A percentile compares a stretch with the other conserved stretches of the same genome.
phyloP scores from a whole-genome alignment of 2,329 filamentous ascomycete species.

The Stagonosporopsis tanaceti region DNA sequence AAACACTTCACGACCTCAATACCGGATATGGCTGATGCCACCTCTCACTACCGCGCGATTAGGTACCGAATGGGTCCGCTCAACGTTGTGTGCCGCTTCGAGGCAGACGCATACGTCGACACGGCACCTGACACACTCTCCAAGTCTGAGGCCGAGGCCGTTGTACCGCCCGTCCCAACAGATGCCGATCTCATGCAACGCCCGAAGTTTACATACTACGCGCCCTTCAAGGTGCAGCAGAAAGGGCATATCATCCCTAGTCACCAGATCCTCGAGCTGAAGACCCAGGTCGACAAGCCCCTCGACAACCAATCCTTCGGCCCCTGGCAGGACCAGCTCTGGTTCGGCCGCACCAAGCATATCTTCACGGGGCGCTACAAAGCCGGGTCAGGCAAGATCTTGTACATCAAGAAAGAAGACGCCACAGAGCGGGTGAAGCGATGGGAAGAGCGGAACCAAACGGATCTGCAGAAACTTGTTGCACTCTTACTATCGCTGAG shows the following conservation, averaged over 20 bases:
- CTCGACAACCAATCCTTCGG: conserved; percentile 10
- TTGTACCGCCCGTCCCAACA: background rate
- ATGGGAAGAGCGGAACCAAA: conserved; percentile 37
- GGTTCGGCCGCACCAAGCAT: conserved; percentile 42
- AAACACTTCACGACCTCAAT: conserved; percentile 32
- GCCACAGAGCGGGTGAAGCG: conserved; percentile 24
- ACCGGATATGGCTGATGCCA: conserved; percentile 36
- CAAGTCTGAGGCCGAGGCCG: conserved; percentile 12
- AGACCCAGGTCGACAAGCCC: conserved; percentile 29
- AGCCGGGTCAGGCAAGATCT: conserved; percentile 20
- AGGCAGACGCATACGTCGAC: conserved; percentile 41
- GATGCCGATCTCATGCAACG: conserved; percentile 12
- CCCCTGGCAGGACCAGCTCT: conserved; percentile 39
- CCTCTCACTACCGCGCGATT: conserved; percentile 42
- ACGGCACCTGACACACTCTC: conserved; percentile 24
- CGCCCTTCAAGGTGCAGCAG: conserved; percentile 33
- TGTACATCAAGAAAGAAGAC: conserved; percentile 26
- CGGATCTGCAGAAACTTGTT: conserved; percentile 33
- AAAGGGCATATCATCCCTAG: conserved; percentile 35
- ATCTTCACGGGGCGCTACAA: conserved; percentile 35
- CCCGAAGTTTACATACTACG: conserved; percentile 25
- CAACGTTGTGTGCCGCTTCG: conserved; percentile 37
- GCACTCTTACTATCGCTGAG: conserved; percentile 27
- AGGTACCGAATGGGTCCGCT: conserved; percentile 38
- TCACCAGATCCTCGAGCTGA: conserved; percentile 37